Base-by-base conservation (phyloP, 352 stramenopile species). In the Globisporangium middletonii region DNA sequence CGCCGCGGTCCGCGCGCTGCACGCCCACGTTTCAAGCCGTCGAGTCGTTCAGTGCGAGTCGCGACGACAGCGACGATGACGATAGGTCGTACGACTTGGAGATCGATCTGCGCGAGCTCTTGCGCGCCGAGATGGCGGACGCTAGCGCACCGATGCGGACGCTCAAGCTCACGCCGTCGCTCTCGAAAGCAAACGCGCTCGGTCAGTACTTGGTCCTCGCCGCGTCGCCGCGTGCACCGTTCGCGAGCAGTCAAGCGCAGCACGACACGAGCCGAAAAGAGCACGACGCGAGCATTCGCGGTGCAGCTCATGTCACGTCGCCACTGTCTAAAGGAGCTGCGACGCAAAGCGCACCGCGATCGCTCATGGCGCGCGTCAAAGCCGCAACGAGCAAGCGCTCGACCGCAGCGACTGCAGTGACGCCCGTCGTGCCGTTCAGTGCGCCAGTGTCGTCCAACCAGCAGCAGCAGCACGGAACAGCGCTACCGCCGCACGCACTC, bases 161-260 rank as follows among this genome's bases (percentile, higher is more conserved):
- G 16, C 79, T 86, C 28, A 68, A 73, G 8, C 61, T 86, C 11
- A 64, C 70, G 26, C 64, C 69, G 45, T 80, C 73, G 1, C 55
- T 60, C 1, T 66, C 44, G 30, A 63, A 67, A 57, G 50, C 69
- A 3, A 68, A 84, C 27, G 67, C 60, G 13, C 64, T 72, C 26
- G 69, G 73, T 7, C 79, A 85, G 43, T 79, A 73, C 44, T 38
- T 62, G 15, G 47, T 37, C 11, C 27, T 55, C n/a, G 59, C 47
- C 2, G 0, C 54, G 19, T 51, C 57, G n/a, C 38, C 27, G 5
- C 26, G 11, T 18, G n/a, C 16, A 30, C 12, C 13, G 35, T 30
- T 2, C 15, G 13, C 26, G 23, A 30, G 9, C 11, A 46, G 41
- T 46, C 11, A 6, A 27, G 16, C 1, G 13, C 43, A 48, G 8